Evolutionary conservation across 768 basidiomycete species (phyloP).

Genomic region (Mycena haematopus): DNA sequence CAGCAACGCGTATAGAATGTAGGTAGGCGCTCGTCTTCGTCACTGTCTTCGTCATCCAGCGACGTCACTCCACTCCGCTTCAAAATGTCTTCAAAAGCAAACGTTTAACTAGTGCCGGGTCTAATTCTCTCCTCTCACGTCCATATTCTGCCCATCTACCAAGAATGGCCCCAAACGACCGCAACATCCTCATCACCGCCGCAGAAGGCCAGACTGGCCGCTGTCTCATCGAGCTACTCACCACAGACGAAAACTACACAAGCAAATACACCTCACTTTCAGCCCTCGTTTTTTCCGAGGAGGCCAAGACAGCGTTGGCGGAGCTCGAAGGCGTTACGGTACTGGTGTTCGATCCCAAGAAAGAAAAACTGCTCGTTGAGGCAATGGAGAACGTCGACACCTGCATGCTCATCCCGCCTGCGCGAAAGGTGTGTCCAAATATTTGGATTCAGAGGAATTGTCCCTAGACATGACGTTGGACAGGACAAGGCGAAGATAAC

Average conservation of each 20-base stretch:
- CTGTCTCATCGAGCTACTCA: slow-evolving; percentile 33
- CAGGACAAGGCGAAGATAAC: slow-evolving; percentile 4
- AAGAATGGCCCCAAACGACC: slow-evolving; percentile 13
- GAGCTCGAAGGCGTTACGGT: slow-evolving; percentile 13
- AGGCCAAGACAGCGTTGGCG: slow-evolving; percentile 30
- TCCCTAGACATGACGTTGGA: neutral
- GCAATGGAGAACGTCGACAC: slow-evolving; percentile 17
- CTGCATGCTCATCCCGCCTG: slow-evolving; percentile 18
- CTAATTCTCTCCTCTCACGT: neutral
- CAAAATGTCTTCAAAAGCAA: slow-evolving; percentile 16
- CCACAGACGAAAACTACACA: neutral
- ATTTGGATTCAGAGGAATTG: slow-evolving; percentile 1
- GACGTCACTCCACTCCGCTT: neutral
- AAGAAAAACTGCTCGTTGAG: slow-evolving; percentile 9
- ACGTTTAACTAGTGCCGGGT: neutral
- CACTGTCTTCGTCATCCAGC: slow-evolving; percentile 9
- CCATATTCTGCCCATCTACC: neutral
- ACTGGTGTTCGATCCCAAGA: slow-evolving; percentile 18
- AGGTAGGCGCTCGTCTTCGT: slow-evolving; percentile 14
- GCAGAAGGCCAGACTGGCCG: slow-evolving; percentile 40
- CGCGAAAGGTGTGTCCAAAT: slow-evolving; percentile 11
- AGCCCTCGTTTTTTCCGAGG: slow-evolving; percentile 30
- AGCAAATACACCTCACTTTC: slow-evolving; percentile 1
- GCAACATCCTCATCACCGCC: slow-evolving; percentile 37
- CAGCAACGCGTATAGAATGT: too few species aligned